A percentile compares a stretch with the other conserved stretches of the same genome.
These are phyloP conservation scores for Vachellia collinsii DNA, from an alignment of 306 rosid species.

Conservation along the genomic window DNA sequence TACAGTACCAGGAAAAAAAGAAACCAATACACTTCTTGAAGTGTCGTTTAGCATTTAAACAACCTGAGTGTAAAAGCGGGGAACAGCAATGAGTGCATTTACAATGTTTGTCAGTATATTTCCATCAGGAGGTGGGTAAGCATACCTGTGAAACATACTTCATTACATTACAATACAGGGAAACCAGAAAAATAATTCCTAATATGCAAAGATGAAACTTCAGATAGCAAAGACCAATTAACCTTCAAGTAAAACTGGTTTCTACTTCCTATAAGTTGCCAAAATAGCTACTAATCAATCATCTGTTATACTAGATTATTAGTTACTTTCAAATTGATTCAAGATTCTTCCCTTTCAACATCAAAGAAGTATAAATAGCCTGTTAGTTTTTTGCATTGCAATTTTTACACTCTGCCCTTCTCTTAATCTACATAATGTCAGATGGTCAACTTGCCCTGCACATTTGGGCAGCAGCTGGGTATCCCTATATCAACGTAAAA, in stretches of 20 bases:
- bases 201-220: conserved; percentile 3
- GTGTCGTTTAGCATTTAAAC: conserved; percentile 32
- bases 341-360: conserved; percentile 3
- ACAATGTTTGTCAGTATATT: conserved; percentile 91
- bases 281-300: not conserved
- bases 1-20: conserved; percentile 17
- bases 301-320: not conserved
- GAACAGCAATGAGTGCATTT: conserved; percentile 91
- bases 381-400: not conserved
- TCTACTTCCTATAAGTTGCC: not conserved
- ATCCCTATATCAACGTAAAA: conserved; percentile 18
- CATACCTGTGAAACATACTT: conserved; percentile 63
- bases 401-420: not conserved
- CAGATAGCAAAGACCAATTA: conserved; percentile 15
- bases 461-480: not conserved
- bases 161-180: conserved; percentile 23
- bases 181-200: conserved; percentile 36
- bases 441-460: conserved; percentile 11
- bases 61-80: conserved; percentile 96
- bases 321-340: not conserved
- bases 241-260: not conserved
- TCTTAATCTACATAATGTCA: not conserved
- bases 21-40: conserved; percentile 27
- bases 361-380: not conserved
- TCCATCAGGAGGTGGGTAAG: conserved; percentile 97